Base-by-base conservation (phyloP, 1,284 basidiomycete species). In the Pseudomicrostroma phylloplanum region DNA sequence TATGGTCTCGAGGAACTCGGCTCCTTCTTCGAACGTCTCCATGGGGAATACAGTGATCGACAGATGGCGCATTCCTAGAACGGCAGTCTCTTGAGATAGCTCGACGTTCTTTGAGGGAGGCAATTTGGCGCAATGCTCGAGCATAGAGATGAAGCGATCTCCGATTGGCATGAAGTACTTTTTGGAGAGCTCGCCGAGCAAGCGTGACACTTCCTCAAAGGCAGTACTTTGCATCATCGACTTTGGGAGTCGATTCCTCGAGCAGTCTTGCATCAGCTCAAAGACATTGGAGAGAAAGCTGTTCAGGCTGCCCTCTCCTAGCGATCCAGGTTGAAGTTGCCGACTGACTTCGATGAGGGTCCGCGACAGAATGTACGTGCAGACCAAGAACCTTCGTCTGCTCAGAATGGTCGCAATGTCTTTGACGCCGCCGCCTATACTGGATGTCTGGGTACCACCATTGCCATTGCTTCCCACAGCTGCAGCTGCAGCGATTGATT, bases 21-120 rank as follows among this genome's bases (percentile, higher is more conserved):
- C 89, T 2, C 90, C 90, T 79, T 94, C 89, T 78, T 96, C 93
- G 65, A 96, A 93, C 1, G 88, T 86, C 74, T 93, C 89, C 49
- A 91, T 89, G 0, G 93, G 93, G 85, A 91, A 96, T 42, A 93
- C 69, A 9, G 71, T 75, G 64, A 79, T 74, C 46, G 66, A 66
- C 30, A 79, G 64, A 56, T 78, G 68, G 6, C 72, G 67, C 58
- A 77, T 66, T 41, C 71, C 73, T 25, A 71, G 69, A 17, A 78
- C 71, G 30, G 72, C 70, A 2, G 71, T 70, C 30, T 74, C 70
- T 23, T 71, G 65, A 54, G 74, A 58, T 21, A 73, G 67, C 56
- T 79, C 77, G 39, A 64, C 68, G 23, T 59, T 72, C 61, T 70
- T 75, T 64, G 69, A 67, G 8, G 64, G 59, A 17, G 67, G 67